Evolutionary conservation across 1,284 basidiomycete species (phyloP).

Genomic region (Abortiporus biennis): DNA sequence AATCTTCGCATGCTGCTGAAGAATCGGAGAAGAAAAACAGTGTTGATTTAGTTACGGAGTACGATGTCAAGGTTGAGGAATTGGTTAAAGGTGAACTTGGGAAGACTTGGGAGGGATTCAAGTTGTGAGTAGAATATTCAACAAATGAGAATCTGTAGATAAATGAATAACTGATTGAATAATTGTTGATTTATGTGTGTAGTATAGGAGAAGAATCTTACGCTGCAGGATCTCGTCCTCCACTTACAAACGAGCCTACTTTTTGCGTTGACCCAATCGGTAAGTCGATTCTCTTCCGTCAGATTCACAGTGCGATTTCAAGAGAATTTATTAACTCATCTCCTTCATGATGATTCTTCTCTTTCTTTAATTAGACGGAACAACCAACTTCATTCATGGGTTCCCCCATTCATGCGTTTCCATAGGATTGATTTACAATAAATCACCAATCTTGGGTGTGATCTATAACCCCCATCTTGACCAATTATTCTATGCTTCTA

Average conservation of each 20-base stretch:
- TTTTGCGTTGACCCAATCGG: constrained; percentile 91
- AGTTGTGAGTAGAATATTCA: constrained; percentile 63
- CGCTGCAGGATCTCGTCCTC: constrained; percentile 62
- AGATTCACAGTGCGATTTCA: background rate
- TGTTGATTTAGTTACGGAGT: constrained; percentile 95
- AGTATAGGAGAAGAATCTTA: constrained; percentile 93
- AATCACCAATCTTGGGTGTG: constrained; percentile 80
- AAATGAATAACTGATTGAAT: constrained; percentile 2
- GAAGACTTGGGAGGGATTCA: constrained; percentile 68
- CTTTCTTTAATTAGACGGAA: constrained; percentile 61
- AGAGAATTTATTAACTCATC: background rate
- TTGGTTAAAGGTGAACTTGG: constrained; percentile 72
- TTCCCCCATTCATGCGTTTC: constrained; percentile 91
- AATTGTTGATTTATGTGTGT: constrained; percentile 1
- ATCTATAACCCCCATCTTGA: constrained; percentile 92
- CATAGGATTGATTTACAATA: constrained; percentile 82
- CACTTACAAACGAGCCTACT: constrained; percentile 82
- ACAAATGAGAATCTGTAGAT: background rate
- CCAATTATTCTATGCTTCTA: constrained; percentile 76
- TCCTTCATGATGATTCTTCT: background rate
- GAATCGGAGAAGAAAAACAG: constrained; percentile 86
- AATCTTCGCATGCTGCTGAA: constrained; percentile 29
- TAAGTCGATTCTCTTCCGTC: constrained; percentile 26
- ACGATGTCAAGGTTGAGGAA: constrained; percentile 89
- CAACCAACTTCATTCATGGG: constrained; percentile 92